Conservation (phyloP, 2,329 filamentous ascomycete genomes). For the Cladosporium austrohemisphaericum region DNA sequence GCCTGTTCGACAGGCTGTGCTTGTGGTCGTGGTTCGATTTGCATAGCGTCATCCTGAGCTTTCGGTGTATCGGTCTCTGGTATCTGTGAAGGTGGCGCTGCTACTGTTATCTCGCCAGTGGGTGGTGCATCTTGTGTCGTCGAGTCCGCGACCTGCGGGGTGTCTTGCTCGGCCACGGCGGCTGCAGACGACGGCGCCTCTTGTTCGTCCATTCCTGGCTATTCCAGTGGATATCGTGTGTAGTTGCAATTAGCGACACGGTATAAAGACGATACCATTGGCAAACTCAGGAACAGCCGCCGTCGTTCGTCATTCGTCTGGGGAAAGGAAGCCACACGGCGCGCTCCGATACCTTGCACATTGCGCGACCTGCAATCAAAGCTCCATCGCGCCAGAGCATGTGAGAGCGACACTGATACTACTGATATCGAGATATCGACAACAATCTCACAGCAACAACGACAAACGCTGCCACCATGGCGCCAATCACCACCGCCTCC, state of each 20-base stretch:
- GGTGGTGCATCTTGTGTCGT: not conserved
- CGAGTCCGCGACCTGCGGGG: not conserved
- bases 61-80: not conserved
- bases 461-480: slow-evolving; percentile 38
- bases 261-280: slow-evolving; percentile 1
- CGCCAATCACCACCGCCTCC: slow-evolving; percentile 63
- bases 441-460: not conserved
- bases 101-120: not conserved
- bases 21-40: not conserved
- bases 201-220: not conserved
- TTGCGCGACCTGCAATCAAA: slow-evolving; percentile 9
- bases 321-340: slow-evolving; percentile 11
- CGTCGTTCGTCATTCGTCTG: slow-evolving; percentile 13
- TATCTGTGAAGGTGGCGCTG: slow-evolving; percentile 8
- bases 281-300: slow-evolving; percentile 7
- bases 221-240: not conserved
- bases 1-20: not conserved
- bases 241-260: not conserved
- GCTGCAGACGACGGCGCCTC: not conserved
- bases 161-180: not conserved
- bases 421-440: too few species aligned
- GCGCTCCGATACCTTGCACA: slow-evolving; percentile 2
- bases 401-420: slow-evolving; percentile 6
- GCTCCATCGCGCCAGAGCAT: slow-evolving; percentile 14
- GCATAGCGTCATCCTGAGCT: not conserved